These are phyloP conservation scores for Xylariales sp. DNA, from an alignment of 2,329 filamentous ascomycete species.

Conservation along the genomic window DNA sequence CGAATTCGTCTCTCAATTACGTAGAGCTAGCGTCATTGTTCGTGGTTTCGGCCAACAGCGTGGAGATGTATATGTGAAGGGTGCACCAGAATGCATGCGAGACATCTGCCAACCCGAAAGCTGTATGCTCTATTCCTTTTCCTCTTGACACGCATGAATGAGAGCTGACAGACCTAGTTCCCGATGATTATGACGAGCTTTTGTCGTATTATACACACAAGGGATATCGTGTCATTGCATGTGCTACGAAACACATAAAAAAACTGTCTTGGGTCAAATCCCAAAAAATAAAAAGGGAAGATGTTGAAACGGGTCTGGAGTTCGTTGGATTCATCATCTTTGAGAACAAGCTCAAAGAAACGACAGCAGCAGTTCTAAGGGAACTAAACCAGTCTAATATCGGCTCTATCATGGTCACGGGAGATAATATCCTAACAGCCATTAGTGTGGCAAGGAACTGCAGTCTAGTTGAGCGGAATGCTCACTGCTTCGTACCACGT, in stretches of 20 bases:
- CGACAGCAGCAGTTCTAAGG: conserved; percentile 81
- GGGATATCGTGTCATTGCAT: conserved; percentile 96
- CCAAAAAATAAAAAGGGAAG: conserved; percentile 89
- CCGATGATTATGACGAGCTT: conserved; percentile 88
- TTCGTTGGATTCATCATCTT: conserved; percentile 98
- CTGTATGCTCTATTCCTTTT: conserved; percentile 63
- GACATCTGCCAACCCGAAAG: conserved; percentile 88
- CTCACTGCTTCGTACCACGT: conserved; percentile 92
- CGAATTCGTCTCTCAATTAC: conserved; percentile 93
- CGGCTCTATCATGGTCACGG: conserved; percentile 93
- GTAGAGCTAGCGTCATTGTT: conserved; percentile 92
- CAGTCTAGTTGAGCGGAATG: conserved; percentile 79
- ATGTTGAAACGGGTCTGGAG: conserved; percentile 84
- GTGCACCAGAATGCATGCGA: conserved; percentile 94
- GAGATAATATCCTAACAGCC: conserved; percentile 96
- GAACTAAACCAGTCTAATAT: conserved; percentile 88
- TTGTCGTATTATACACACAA: conserved; percentile 93
- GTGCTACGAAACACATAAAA: conserved; percentile 86
- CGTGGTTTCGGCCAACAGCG: conserved; percentile 86
- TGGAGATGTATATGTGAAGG: conserved; percentile 92
- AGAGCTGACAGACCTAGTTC: conserved; percentile 64
- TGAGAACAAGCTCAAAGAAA: conserved; percentile 96
- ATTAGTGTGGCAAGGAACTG: conserved; percentile 96
- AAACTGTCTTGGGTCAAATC: conserved; percentile 94
- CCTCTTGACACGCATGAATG: neutral